Evolutionary conservation across 768 basidiomycete genomes (phyloP).

Genomic region (Lactifluus pinguis): DNA sequence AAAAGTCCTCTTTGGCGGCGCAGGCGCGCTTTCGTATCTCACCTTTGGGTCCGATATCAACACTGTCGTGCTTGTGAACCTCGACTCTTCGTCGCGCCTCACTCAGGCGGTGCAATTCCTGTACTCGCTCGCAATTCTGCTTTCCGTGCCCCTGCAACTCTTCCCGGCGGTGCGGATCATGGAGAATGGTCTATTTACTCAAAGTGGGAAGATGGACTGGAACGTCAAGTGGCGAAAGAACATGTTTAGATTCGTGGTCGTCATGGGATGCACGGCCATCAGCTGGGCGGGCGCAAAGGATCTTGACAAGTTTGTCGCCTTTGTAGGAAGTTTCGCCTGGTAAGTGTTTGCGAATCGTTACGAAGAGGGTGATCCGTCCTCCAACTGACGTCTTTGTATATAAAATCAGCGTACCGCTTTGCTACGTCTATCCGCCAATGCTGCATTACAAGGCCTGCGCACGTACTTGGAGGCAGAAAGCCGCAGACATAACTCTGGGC

Average conservation of each 20-base stretch:
- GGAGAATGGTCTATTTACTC: slow-evolving; percentile 88
- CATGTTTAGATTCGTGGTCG: slow-evolving; percentile 63
- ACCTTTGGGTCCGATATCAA: slow-evolving; percentile 83
- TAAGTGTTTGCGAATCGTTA: slow-evolving; percentile 29
- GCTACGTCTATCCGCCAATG: slow-evolving; percentile 91
- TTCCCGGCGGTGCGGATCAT: slow-evolving; percentile 97
- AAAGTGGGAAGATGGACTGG: slow-evolving; percentile 71
- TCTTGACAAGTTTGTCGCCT: slow-evolving; percentile 91
- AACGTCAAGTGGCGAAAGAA: slow-evolving; percentile 98
- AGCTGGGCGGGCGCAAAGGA: slow-evolving; percentile 79
- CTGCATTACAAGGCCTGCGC: slow-evolving; percentile 85
- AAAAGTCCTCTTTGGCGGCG: slow-evolving; percentile 76
- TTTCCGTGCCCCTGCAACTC: slow-evolving; percentile 89
- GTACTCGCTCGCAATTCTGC: slow-evolving; percentile 86
- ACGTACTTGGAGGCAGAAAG: slow-evolving; percentile 54
- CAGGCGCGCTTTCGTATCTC: slow-evolving; percentile 77
- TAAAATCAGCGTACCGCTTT: slow-evolving; percentile 77
- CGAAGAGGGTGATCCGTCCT: neutral
- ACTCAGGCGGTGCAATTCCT: slow-evolving; percentile 87
- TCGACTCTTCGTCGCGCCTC: slow-evolving; percentile 73
- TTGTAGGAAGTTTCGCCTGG: slow-evolving; percentile 94
- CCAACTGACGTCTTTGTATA: neutral
- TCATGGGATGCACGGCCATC: slow-evolving; percentile 73
- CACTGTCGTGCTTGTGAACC: slow-evolving; percentile 91
- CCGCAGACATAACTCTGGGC: slow-evolving; percentile 62